Evolutionary conservation across 2,329 filamentous ascomycete species (phyloP).

Genomic region (Penicillium sp.): DNA sequence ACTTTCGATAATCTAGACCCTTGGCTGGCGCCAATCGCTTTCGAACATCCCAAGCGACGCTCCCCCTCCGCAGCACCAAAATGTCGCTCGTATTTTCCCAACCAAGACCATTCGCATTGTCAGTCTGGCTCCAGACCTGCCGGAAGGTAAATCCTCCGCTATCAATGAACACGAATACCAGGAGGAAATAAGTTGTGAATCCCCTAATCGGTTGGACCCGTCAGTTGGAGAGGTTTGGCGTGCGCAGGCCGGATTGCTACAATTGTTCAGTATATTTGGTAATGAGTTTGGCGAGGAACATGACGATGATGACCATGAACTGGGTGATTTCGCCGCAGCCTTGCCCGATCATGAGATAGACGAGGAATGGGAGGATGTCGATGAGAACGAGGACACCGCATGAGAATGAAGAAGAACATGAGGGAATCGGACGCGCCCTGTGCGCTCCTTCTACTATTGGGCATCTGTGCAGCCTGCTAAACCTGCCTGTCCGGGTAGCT

Average conservation of each 20-base stretch:
- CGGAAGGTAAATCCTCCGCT: conserved; percentile 1
- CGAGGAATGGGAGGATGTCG: conserved; percentile 18
- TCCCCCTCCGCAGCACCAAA: conserved; percentile 19
- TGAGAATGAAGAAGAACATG: background rate
- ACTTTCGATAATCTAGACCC: conserved; percentile 23
- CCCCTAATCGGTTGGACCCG: background rate
- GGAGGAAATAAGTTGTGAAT: background rate
- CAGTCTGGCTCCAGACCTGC: conserved; percentile 34
- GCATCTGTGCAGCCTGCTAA: background rate
- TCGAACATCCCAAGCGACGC: conserved; percentile 17
- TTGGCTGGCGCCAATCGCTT: conserved; percentile 28
- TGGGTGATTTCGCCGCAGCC: conserved; percentile 1
- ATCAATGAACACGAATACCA: background rate
- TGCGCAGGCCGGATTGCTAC: conserved; percentile 23
- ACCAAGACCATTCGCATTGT: conserved; percentile 43
- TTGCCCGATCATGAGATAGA: conserved; percentile 2
- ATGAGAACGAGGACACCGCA: background rate
- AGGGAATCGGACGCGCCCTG: background rate
- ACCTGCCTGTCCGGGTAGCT: background rate
- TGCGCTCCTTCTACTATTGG: no score
- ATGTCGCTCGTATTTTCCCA: conserved; percentile 34
- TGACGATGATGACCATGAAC: conserved; percentile 14
- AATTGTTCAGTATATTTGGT: conserved; percentile 27
- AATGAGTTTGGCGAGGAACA: conserved; percentile 19
- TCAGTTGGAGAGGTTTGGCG: conserved; percentile 17